These are phyloP conservation scores for Rhodotorula sp. DNA, from an alignment of 1,284 basidiomycete species.

Conservation along the genomic window DNA sequence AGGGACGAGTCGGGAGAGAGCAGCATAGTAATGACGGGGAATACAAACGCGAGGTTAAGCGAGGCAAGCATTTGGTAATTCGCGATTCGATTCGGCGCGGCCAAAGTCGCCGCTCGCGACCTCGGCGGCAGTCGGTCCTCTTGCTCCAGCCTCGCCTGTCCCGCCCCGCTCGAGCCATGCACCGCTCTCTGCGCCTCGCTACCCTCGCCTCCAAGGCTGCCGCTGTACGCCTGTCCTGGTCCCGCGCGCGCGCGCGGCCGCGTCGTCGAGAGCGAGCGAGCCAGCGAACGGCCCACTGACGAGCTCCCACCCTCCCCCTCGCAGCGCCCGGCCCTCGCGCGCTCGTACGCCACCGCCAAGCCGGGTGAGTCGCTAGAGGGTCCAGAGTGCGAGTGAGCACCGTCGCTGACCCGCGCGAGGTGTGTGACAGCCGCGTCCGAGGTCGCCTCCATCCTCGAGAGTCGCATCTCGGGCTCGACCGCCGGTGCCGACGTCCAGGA, in stretches of 20 bases:
- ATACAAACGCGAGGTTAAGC: no score
- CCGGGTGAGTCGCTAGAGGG: constrained; percentile 66
- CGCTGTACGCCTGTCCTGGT: constrained; percentile 6
- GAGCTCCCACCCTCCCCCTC: constrained; percentile 17
- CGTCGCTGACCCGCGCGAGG: constrained; percentile 46
- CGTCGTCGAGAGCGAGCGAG: constrained; percentile 2
- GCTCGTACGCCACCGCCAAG: constrained; percentile 93
- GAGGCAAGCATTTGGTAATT: no score
- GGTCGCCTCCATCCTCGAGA: constrained; percentile 98
- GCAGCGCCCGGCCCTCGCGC: constrained; percentile 35
- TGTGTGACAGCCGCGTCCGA: constrained; percentile 88
- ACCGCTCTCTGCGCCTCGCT: constrained; percentile 35
- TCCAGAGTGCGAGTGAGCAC: not conserved
- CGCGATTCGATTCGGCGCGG: no score
- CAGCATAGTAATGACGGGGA: no score
- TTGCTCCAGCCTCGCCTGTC: constrained; percentile 7
- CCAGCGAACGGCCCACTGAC: constrained; percentile 3
- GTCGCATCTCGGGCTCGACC: constrained; percentile 89
- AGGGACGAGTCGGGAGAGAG: no score
- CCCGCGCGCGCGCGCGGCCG: not conserved
- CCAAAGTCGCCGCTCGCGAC: no score
- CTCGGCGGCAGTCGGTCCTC: constrained; percentile 5
- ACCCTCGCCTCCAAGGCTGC: constrained; percentile 33
- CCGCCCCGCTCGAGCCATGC: constrained; percentile 23
- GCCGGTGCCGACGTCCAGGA: constrained; percentile 94